These are phyloP conservation scores for Hemileccinum rubropunctum DNA, from an alignment of 768 basidiomycete species.

Conservation along the genomic window DNA sequence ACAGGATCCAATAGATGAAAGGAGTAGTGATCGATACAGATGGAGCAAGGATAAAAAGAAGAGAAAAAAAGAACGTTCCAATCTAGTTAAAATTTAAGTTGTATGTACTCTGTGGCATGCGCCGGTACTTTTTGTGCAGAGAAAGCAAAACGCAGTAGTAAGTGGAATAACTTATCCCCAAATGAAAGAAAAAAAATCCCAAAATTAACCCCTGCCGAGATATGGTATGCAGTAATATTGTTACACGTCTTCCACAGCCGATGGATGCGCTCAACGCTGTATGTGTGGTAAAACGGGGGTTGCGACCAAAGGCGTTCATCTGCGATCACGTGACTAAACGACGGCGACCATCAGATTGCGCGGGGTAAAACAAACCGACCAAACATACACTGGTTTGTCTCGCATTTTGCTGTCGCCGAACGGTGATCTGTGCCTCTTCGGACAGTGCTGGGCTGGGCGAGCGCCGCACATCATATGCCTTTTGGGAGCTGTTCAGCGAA, in stretches of 20 bases:
- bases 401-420: constrained; percentile 32
- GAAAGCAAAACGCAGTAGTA: constrained; percentile 8
- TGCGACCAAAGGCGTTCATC: constrained; percentile 14
- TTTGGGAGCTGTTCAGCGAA: background rate
- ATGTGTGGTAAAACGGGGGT: too few relatives aligned
- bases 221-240: constrained; percentile 14
- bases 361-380: background rate
- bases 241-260: constrained; percentile 12
- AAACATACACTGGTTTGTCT: constrained; percentile 22
- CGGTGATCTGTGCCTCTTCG: constrained; percentile 33
- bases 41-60: background rate
- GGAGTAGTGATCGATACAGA: constrained; percentile 14
- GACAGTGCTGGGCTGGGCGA: constrained; percentile 31
- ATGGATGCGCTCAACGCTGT: constrained; percentile 23
- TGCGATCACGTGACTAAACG: constrained; percentile 30
- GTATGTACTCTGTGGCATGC: constrained; percentile 13
- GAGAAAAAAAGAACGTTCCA: background rate
- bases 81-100: constrained; percentile 13
- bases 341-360: constrained; percentile 10
- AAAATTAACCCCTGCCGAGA: constrained; percentile 22
- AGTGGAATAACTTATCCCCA: constrained; percentile 29
- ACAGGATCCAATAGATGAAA: too few relatives aligned
- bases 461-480: constrained; percentile 31
- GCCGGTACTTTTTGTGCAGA: constrained; percentile 23
- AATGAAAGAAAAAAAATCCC: constrained; percentile 13